Conservation (phyloP, 2,329 filamentous ascomycete species). For the Claviceps maximensis region DNA sequence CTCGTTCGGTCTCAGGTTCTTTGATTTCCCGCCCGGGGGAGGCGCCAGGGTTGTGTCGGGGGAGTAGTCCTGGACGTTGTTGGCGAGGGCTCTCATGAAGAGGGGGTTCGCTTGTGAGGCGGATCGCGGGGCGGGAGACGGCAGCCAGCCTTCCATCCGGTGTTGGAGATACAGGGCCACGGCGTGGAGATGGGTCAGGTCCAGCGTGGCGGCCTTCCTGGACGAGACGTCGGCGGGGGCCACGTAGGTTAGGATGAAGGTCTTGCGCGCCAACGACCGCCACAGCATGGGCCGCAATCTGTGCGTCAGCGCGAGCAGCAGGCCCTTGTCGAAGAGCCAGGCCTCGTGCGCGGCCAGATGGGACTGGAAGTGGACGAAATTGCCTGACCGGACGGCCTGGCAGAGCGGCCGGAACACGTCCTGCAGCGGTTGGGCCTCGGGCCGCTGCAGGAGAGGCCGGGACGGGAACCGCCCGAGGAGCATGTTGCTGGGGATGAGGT, state of each 20-base stretch:
- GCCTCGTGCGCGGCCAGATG: constrained; percentile 50
- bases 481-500: constrained; percentile 71
- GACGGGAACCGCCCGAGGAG: constrained; percentile 77
- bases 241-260: constrained; percentile 68
- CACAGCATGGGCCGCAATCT: constrained; percentile 72
- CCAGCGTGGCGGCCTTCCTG: constrained; percentile 59
- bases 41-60: constrained; percentile 31
- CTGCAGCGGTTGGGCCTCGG: constrained; percentile 46
- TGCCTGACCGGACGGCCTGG: constrained; percentile 55
- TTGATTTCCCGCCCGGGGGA: constrained; percentile 29
- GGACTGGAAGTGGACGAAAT: constrained; percentile 60
- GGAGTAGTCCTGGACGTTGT: constrained; percentile 25
- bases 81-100: constrained; percentile 38
- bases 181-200: constrained; percentile 53
- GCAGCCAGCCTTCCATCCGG: constrained; percentile 44
- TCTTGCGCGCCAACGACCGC: constrained; percentile 66
- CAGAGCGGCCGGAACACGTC: constrained; percentile 63
- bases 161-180: constrained; percentile 54
- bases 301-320: constrained; percentile 63
- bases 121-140: constrained; percentile 12
- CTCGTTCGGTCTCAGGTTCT: constrained; percentile 40
- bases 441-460: constrained; percentile 47
- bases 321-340: constrained; percentile 65
- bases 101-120: constrained; percentile 32
- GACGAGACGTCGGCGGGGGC: constrained; percentile 42